Percentiles rank a stretch among this genome's conserved stretches.
phyloP scores from a whole-genome alignment of 257 asterid genomes.

The Schizonepeta tenuifolia region DNA sequence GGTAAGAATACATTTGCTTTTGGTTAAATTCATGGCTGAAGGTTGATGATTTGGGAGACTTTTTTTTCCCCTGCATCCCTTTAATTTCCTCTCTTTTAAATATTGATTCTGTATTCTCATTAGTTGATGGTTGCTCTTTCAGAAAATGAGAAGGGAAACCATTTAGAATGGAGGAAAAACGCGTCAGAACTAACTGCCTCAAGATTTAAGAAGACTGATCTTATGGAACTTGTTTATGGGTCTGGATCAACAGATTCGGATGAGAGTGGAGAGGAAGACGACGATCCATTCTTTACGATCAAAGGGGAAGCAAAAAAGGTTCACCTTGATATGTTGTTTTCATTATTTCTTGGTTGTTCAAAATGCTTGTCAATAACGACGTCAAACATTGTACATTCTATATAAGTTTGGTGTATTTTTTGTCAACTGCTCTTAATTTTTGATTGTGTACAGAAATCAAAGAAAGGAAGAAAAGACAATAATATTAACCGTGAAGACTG shows the following conservation, averaged over 20 bases:
- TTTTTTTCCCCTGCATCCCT: neutral
- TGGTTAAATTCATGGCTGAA: constrained; percentile 4
- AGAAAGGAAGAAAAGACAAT: constrained; percentile 47
- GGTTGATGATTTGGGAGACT: constrained; percentile 17
- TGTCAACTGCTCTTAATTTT: constrained; percentile 21
- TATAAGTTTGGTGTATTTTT: neutral
- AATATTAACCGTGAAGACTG: constrained; percentile 74
- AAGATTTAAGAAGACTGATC: constrained; percentile 55
- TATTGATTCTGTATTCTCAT: constrained; percentile 9
- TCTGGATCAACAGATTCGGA: constrained; percentile 47
- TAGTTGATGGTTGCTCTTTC: constrained; percentile 36
- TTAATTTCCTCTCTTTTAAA: neutral
- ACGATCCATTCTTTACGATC: constrained; percentile 80
- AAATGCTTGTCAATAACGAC: neutral
- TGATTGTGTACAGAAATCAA: constrained; percentile 57
- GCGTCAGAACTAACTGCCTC: constrained; percentile 70
- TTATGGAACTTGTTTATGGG: constrained; percentile 88
- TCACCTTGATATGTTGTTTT: constrained; percentile 15
- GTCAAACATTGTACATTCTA: neutral
- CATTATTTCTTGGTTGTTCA: neutral
- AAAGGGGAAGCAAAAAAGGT: constrained; percentile 94
- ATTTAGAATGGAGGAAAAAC: constrained; percentile 83
- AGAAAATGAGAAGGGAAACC: constrained; percentile 71
- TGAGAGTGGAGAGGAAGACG: constrained; percentile 64
- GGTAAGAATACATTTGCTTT: constrained; percentile 40